These are phyloP conservation scores for Dimargaris verticillata DNA, from an alignment of 192 early-diverging fungal species.

Conservation along the genomic window DNA sequence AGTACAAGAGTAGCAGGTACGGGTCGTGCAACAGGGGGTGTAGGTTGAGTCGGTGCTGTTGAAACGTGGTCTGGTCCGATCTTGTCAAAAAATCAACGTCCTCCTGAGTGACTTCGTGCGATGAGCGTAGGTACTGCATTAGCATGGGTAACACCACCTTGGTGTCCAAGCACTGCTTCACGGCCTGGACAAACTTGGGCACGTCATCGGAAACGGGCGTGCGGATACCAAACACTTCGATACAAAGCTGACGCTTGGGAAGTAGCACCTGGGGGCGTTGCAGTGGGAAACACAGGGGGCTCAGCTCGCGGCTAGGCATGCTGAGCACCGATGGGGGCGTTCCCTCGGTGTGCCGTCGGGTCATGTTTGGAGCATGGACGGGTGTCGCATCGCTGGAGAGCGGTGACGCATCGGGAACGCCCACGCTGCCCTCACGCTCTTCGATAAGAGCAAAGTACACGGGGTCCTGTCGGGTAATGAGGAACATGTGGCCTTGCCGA, in stretches of 20 bases:
- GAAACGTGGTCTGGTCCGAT: neutral
- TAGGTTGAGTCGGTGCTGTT: neutral
- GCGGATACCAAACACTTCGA: constrained; percentile 8
- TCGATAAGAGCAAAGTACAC: constrained; percentile 6
- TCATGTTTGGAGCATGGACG: neutral
- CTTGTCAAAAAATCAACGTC: neutral
- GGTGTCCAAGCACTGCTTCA: neutral
- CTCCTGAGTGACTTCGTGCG: constrained; percentile 1
- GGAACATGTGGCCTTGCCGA: neutral
- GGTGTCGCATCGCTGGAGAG: no score
- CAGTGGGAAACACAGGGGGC: neutral
- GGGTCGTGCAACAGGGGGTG: constrained; percentile 7
- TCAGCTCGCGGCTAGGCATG: neutral
- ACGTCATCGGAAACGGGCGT: neutral
- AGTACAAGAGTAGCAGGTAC: constrained; percentile 2
- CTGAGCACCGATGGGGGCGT: neutral
- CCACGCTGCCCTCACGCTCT: neutral
- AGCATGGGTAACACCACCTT: constrained; percentile 4
- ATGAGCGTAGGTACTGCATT: neutral
- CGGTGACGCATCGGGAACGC: neutral
- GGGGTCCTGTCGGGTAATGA: constrained; percentile 7
- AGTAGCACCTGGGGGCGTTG: neutral
- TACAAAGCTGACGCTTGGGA: constrained; percentile 5
- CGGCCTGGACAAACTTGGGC: neutral
- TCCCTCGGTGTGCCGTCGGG: neutral